Percentiles rank a stretch among this genome's conserved stretches.
These are phyloP conservation scores for Mycosphaerella sp. DNA, from an alignment of 2,329 filamentous ascomycete genomes.

Conservation along the genomic window DNA sequence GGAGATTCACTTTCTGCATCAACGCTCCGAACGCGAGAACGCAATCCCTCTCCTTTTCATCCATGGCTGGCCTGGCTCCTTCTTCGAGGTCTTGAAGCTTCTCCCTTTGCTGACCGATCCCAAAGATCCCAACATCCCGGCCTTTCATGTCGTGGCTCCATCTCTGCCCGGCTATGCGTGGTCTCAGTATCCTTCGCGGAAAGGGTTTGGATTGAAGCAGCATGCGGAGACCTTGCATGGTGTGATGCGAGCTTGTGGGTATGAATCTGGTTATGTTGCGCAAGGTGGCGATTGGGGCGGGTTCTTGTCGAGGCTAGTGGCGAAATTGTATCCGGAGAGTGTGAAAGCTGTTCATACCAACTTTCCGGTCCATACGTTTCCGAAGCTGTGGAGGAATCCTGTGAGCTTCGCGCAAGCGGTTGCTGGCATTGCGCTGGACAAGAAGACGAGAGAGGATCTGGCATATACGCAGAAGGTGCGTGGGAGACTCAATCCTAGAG, in stretches of 20 bases:
- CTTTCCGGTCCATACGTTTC: slow-evolving; percentile 30
- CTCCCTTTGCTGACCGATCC: slow-evolving; percentile 42
- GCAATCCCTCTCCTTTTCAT: slow-evolving; percentile 61
- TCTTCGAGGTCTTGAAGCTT: slow-evolving; percentile 59
- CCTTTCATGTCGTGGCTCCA: slow-evolving; percentile 46
- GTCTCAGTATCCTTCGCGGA: slow-evolving; percentile 29
- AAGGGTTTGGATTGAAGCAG: slow-evolving; percentile 20
- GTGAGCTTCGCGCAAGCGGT: slow-evolving; percentile 2
- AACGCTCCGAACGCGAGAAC: slow-evolving; percentile 44
- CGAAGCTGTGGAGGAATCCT: slow-evolving; percentile 8
- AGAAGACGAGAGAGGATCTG: neutral
- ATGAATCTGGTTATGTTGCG: slow-evolving; percentile 47
- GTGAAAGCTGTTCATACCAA: slow-evolving; percentile 57
- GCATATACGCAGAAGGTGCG: slow-evolving; percentile 7
- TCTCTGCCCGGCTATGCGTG: slow-evolving; percentile 43
- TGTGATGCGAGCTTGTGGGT: slow-evolving; percentile 63
- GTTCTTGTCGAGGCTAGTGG: slow-evolving; percentile 56
- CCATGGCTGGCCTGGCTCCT: slow-evolving; percentile 65
- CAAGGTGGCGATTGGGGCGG: slow-evolving; percentile 67
- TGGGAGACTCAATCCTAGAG: neutral
- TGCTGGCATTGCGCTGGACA: neutral
- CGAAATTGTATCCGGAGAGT: slow-evolving; percentile 49
- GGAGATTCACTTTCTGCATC: slow-evolving; percentile 59
- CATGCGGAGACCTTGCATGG: slow-evolving; percentile 45
- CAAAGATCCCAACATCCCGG: slow-evolving; percentile 22